Evolutionary conservation across 2,329 filamentous ascomycete species (phyloP).

Genomic region (Alternaria solani): DNA sequence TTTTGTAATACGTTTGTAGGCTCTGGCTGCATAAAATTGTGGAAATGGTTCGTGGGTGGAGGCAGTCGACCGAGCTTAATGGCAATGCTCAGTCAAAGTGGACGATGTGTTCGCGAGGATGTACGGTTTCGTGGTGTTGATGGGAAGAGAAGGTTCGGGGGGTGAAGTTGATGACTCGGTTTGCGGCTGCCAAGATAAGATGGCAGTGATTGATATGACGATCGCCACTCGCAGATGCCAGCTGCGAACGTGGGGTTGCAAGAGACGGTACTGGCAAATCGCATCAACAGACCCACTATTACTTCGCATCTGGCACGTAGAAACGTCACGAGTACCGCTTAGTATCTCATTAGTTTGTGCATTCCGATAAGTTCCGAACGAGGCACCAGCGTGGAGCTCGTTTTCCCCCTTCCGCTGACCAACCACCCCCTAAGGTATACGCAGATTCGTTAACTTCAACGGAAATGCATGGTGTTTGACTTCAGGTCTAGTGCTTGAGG

Average conservation of each 20-base stretch:
- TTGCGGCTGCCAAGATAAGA: conserved; percentile 20
- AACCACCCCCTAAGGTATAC: neutral
- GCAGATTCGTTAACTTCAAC: neutral
- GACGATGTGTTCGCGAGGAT: conserved; percentile 31
- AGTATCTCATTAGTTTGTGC: conserved; percentile 1
- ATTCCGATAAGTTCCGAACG: conserved; percentile 13
- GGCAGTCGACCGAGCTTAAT: conserved; percentile 64
- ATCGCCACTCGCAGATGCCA: conserved; percentile 19
- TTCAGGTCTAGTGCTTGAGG: no score
- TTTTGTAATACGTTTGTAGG: conserved; percentile 59
- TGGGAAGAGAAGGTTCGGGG: conserved; percentile 7
- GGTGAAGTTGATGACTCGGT: conserved; percentile 22
- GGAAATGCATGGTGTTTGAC: no score
- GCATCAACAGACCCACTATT: conserved; percentile 7
- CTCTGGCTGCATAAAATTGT: conserved; percentile 73
- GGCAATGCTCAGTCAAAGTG: conserved; percentile 47
- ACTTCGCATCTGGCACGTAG: neutral
- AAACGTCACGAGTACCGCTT: conserved; percentile 5
- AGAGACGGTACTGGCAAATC: conserved; percentile 5
- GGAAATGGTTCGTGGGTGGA: conserved; percentile 40
- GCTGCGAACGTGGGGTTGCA: conserved; percentile 22
- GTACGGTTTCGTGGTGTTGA: conserved; percentile 23
- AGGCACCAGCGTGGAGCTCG: no score
- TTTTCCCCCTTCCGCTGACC: no score
- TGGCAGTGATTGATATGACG: conserved; percentile 19